These are phyloP conservation scores for Eimeria praecox DNA, from an alignment of 169 alveolate species.

Conservation along the genomic window DNA sequence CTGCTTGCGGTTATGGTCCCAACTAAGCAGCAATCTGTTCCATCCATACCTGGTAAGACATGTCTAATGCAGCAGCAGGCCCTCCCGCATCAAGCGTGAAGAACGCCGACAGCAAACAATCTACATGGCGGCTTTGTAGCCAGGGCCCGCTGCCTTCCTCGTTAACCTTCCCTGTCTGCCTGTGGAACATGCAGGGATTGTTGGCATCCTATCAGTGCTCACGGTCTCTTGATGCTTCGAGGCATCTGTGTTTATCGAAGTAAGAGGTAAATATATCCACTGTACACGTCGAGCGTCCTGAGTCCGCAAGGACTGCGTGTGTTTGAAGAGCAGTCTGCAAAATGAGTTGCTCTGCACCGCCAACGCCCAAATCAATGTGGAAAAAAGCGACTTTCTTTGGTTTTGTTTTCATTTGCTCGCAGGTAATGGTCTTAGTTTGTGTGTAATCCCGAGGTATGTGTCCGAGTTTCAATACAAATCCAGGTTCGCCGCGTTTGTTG, in stretches of 20 bases:
- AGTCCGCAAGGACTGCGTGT: slow-evolving; percentile 45
- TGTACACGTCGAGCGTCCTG: slow-evolving; percentile 83
- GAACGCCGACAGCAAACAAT: neutral
- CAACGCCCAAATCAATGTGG: slow-evolving; percentile 97
- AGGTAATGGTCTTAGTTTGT: neutral
- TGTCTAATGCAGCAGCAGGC: neutral
- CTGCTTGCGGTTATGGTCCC: neutral
- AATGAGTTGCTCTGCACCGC: slow-evolving; percentile 97
- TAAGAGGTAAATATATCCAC: slow-evolving; percentile 93
- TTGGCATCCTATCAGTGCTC: neutral
- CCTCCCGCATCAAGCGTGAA: neutral
- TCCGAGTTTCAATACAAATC: neutral
- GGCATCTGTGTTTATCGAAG: slow-evolving; percentile 92
- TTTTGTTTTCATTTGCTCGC: neutral
- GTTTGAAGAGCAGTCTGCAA: slow-evolving; percentile 93
- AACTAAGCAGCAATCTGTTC: neutral
- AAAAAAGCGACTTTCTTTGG: slow-evolving; percentile 88
- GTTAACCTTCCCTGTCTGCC: neutral
- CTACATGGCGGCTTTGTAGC: neutral
- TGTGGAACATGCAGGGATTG: neutral
- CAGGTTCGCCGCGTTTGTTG: neutral
- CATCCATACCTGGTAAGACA: neutral
- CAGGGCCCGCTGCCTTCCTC: neutral
- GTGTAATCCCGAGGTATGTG: neutral
- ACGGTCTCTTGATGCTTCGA: slow-evolving; percentile 86